These are phyloP conservation scores for Fomitopsis pulvina DNA, from an alignment of 768 basidiomycete genomes.

Conservation along the genomic window DNA sequence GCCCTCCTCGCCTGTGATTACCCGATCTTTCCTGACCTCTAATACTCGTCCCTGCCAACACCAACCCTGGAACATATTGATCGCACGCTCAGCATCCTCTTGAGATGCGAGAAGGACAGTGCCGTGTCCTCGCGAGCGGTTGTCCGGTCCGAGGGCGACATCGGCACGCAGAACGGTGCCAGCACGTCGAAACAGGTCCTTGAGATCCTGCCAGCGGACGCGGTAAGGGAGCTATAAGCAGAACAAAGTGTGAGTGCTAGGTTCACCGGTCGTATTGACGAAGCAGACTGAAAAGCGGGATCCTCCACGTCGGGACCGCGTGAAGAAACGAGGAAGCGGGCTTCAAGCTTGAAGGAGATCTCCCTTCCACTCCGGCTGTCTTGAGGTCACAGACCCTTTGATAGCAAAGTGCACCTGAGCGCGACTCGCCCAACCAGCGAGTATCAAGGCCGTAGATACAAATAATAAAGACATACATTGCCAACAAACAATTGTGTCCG, in stretches of 20 bases:
- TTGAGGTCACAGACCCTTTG: not conserved
- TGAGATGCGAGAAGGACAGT: slow-evolving; percentile 93
- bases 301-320: not conserved
- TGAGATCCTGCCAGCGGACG: slow-evolving; percentile 98
- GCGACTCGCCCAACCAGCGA: not conserved
- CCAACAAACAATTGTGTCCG: slow-evolving; percentile 94
- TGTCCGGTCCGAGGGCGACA: slow-evolving; percentile 64
- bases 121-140: slow-evolving; percentile 89
- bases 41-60: slow-evolving; percentile 93
- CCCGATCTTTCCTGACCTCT: slow-evolving; percentile 86
- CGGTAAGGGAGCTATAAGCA: slow-evolving; percentile 79
- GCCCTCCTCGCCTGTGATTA: slow-evolving; percentile 21
- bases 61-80: slow-evolving; percentile 91
- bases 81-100: slow-evolving; percentile 90
- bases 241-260: too few species aligned
- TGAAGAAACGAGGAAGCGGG: slow-evolving; percentile 2
- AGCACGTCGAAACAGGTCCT: slow-evolving; percentile 93
- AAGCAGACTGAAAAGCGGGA: not conserved
- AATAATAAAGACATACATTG: slow-evolving; percentile 48
- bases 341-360: not conserved
- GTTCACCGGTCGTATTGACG: not conserved
- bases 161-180: slow-evolving; percentile 60
- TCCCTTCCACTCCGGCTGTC: not conserved
- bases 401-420: not conserved
- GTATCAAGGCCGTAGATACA: not conserved